Evolutionary conservation across 78 protist genomes (phyloP), one percentile per base, ranked within the genome.

Genomic region (Bodo saltans): DNA sequence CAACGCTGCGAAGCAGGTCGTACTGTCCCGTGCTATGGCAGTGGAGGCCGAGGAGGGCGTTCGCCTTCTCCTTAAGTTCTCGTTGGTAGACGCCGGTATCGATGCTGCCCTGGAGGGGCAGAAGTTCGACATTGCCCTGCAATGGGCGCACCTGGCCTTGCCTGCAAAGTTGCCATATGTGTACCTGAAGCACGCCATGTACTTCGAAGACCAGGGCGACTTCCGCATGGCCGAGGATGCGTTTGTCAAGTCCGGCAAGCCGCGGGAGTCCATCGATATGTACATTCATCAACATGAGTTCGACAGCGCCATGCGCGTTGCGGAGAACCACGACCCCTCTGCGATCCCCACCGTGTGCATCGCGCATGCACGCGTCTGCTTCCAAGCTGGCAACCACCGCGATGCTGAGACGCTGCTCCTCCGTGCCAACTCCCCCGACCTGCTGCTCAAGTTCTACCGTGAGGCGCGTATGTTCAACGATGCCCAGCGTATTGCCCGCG

Each of bases 251-350:
- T 95, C 95, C 27, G 85, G 81, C 72, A 85, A 87, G 87, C 92
- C 94, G 35, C 53, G 74, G 76, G 94, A 92, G 84, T 94, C 97
- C 41, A 87, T 94, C 85, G 92, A 88, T 42, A 92, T 94, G 97
- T 91, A 89, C 83, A 17, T 78, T 29, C 92, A 91, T 84, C 68
- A 27, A 69, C 90, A 89, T 47, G 91, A 90, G 72, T 92, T 92
- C 92, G 67, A 17, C 35, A 26, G 0, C 38, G 97, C 97, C n/a
- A 73, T 72, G 84, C 89, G 93, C 53, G 94, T 94, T 3, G 95
- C 95, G 8, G 91, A 88, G 81, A 69, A 69, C 32, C 32, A 72
- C 76, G 91, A 86, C n/a, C 90, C 89, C 23, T 28, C 11, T 2
- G 27, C 79, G 38, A 35, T 88, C 28, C 30, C 28, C n/a, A 90